A percentile compares a stretch with the other conserved stretches of the same genome.
Conservation (phyloP, 345 rosid species). For the Carallia brachiata region DNA sequence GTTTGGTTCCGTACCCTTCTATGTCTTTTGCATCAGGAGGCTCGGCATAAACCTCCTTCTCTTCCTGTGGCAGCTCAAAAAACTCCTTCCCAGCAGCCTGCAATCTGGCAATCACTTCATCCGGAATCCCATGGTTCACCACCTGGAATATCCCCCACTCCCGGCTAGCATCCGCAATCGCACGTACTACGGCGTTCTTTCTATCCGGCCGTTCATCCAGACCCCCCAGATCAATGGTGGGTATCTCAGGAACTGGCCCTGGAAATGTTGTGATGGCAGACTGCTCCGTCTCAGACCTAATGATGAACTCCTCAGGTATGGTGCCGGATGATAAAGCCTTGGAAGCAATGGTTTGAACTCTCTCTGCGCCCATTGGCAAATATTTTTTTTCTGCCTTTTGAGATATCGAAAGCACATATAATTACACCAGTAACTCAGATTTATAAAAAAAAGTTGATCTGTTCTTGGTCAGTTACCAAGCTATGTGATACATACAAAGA, state of each 20-base stretch:
- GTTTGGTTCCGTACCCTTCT: constrained; percentile 72
- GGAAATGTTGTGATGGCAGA: constrained; percentile 58
- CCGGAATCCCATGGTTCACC: constrained; percentile 57
- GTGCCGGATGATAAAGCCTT: constrained; percentile 17
- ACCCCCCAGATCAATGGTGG: not conserved
- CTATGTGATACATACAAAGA: too few relatives aligned
- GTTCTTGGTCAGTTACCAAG: too few relatives aligned
- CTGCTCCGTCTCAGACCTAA: constrained; percentile 61
- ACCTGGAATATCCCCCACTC: constrained; percentile 72
- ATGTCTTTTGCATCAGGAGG: constrained; percentile 32
- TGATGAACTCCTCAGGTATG: constrained; percentile 57
- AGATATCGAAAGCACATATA: too few relatives aligned
- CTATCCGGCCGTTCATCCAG: constrained; percentile 15
- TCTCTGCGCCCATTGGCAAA: not conserved
- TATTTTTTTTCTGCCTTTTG: not conserved
- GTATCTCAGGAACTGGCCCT: constrained; percentile 39
- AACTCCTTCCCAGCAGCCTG: constrained; percentile 58
- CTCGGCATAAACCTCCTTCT: constrained; percentile 58
- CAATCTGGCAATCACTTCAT: constrained; percentile 38
- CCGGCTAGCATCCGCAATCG: constrained; percentile 32
- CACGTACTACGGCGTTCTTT: constrained; percentile 22
- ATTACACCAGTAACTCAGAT: too few relatives aligned
- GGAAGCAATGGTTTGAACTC: constrained; percentile 11
- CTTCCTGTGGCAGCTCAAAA: constrained; percentile 62
- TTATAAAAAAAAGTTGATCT: too few relatives aligned